Evolutionary conservation across 2,329 filamentous ascomycete species (phyloP).

Genomic region (Cladophialophora exuberans): DNA sequence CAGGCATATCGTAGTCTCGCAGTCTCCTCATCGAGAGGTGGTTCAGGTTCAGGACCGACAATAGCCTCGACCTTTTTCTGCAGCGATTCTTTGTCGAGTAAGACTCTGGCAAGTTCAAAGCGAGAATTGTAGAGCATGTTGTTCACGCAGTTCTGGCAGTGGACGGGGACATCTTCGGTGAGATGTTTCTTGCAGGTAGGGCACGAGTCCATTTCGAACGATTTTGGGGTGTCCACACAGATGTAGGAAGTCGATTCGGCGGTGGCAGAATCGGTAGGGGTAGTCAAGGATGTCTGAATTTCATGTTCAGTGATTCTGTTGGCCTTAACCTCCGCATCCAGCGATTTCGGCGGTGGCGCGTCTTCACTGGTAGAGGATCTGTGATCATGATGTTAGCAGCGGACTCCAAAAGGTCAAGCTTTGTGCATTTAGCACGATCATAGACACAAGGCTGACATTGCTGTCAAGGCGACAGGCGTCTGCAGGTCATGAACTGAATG

Average conservation of each 20-base stretch:
- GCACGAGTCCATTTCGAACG: conserved; percentile 22
- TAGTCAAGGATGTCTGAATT: conserved; percentile 38
- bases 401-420: neutral
- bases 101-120: conserved; percentile 60
- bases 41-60: conserved; percentile 18
- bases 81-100: conserved; percentile 65
- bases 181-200: conserved; percentile 19
- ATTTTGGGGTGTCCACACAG: conserved; percentile 44
- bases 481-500: neutral
- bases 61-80: conserved; percentile 26
- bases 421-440: conserved; percentile 21
- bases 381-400: conserved; percentile 26
- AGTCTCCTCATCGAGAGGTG: conserved; percentile 23
- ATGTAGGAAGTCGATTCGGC: conserved; percentile 49
- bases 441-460: conserved; percentile 16
- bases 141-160: conserved; percentile 71
- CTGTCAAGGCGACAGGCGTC: conserved; percentile 6
- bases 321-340: conserved; percentile 29
- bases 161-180: conserved; percentile 30
- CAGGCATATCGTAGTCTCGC: conserved; percentile 17
- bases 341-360: conserved; percentile 27
- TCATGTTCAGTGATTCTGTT: conserved; percentile 25
- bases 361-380: conserved; percentile 19
- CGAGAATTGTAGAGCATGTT: conserved; percentile 69
- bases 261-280: conserved; percentile 38